A percentile compares a stretch with the other conserved stretches of the same genome.
phyloP scores from a whole-genome alignment of 352 stramenopile genomes.

The Phytophthora cactorum region DNA sequence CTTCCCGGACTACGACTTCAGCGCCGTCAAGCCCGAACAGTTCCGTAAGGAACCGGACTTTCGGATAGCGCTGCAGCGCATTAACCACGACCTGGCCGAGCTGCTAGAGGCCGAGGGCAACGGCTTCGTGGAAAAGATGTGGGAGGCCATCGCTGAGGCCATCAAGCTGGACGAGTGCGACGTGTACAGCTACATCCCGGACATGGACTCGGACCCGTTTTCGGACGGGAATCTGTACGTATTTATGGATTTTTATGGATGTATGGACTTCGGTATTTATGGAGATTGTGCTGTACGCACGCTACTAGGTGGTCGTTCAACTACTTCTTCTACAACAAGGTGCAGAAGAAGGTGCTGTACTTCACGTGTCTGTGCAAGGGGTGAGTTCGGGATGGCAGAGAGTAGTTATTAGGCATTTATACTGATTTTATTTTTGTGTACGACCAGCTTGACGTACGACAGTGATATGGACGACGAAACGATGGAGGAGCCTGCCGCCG shows the following conservation, averaged over 20 bases:
- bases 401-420: background rate
- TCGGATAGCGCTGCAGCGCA: conserved; percentile 84
- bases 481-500: conserved; percentile 70
- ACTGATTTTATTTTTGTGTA: conserved; percentile 14
- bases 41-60: conserved; percentile 91
- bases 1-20: conserved; percentile 95
- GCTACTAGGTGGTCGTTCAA: conserved; percentile 92
- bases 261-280: background rate
- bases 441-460: conserved; percentile 57
- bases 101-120: conserved; percentile 97
- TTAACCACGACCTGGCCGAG: conserved; percentile 90
- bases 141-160: conserved; percentile 90
- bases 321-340: conserved; percentile 96
- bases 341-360: conserved; percentile 93
- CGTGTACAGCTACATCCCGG: conserved; percentile 94
- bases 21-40: conserved; percentile 86
- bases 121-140: conserved; percentile 99
- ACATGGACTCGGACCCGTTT: conserved; percentile 94
- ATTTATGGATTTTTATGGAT: conserved; percentile 12
- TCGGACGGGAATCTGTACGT: conserved; percentile 88
- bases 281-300: conserved; percentile 17
- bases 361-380: conserved; percentile 93
- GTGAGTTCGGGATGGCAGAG: conserved; percentile 36
- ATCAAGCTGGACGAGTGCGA: conserved; percentile 92
- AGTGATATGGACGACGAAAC: conserved; percentile 82